A percentile compares a stretch with the other conserved stretches of the same genome.
Conservation (phyloP, 495 filamentous ascomycete species). For the Physcia stellaris region DNA sequence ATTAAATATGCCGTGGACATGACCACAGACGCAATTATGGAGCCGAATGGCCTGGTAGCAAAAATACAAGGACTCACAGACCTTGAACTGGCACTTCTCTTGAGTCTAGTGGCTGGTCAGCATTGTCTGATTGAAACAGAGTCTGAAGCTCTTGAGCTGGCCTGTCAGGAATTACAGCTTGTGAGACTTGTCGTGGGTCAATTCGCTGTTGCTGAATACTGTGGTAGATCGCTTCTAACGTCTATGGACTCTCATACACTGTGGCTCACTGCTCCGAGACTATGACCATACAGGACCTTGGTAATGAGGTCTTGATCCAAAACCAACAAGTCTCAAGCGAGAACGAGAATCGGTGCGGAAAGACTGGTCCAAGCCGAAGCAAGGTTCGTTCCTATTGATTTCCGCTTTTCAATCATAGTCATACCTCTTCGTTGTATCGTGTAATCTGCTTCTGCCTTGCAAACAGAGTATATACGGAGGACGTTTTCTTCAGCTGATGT, state of each 20-base stretch:
- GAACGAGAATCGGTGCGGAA: too few species aligned
- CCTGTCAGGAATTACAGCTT: slow-evolving; percentile 59
- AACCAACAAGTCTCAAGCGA: neutral
- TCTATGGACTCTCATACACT: slow-evolving; percentile 55
- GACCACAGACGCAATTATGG: too few species aligned
- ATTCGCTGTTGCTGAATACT: slow-evolving; percentile 4
- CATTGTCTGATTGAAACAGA: slow-evolving; percentile 81
- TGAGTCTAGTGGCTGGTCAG: slow-evolving; percentile 64
- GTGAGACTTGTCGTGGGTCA: slow-evolving; percentile 24
- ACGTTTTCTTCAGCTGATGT: too few species aligned
- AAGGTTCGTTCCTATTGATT: too few species aligned
- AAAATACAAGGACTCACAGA: slow-evolving; percentile 67
- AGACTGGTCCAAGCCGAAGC: too few species aligned
- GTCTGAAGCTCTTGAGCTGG: slow-evolving; percentile 40
- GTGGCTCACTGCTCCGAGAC: slow-evolving; percentile 57
- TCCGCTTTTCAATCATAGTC: too few species aligned
- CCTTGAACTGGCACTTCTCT: slow-evolving; percentile 72
- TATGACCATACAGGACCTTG: slow-evolving; percentile 71
- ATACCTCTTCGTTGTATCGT: too few species aligned
- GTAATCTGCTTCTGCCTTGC: too few species aligned
- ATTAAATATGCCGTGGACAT: too few species aligned
- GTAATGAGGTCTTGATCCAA: slow-evolving; percentile 45
- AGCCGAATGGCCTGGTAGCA: slow-evolving; percentile 41
- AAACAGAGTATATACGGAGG: too few species aligned
- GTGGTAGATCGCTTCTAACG: slow-evolving; percentile 46